These are phyloP conservation scores for Penicillium thymicola DNA, from an alignment of 2,329 filamentous ascomycete genomes.

Conservation along the genomic window DNA sequence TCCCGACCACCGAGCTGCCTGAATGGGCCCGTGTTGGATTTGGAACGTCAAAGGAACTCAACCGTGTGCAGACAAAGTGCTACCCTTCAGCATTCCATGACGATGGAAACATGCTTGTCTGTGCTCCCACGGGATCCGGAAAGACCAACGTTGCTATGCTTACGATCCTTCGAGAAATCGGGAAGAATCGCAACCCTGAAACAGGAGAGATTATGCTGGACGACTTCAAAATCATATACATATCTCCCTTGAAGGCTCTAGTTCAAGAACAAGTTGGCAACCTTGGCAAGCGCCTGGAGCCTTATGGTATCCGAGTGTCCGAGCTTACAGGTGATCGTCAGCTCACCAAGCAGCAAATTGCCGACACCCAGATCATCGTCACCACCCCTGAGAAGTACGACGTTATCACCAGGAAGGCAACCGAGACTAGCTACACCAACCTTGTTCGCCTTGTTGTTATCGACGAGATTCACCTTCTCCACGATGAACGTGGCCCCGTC, in stretches of 20 bases:
- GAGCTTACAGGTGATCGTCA: slow-evolving; percentile 97
- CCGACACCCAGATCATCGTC: slow-evolving; percentile 96
- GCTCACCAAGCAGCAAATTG: slow-evolving; percentile 96
- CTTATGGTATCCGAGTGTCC: slow-evolving; percentile 88
- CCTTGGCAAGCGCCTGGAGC: slow-evolving; percentile 84
- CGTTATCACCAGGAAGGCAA: slow-evolving; percentile 96
- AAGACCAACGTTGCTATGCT: slow-evolving; percentile 99
- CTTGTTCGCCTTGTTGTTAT: slow-evolving; percentile 95
- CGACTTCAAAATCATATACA: slow-evolving; percentile 97
- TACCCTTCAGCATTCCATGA: slow-evolving; percentile 87
- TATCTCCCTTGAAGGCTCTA: slow-evolving; percentile 89
- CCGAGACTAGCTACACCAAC: slow-evolving; percentile 93
- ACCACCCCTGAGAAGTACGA: slow-evolving; percentile 99
- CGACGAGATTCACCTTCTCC: slow-evolving; percentile 94
- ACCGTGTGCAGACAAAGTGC: slow-evolving; percentile 93
- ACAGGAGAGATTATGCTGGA: slow-evolving; percentile 95
- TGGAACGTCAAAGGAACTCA: slow-evolving; percentile 78
- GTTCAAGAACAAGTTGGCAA: slow-evolving; percentile 98
- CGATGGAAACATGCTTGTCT: slow-evolving; percentile 97
- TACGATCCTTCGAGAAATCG: slow-evolving; percentile 91
- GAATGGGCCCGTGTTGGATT: slow-evolving; percentile 90
- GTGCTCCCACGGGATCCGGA: slow-evolving; percentile 92
- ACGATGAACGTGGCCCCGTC: slow-evolving; percentile 95
- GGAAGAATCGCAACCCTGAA: slow-evolving; percentile 83
- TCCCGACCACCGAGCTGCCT: slow-evolving; percentile 82